Conservation (phyloP, 805 yeast genomes). For the Yamadazyma paraphyllophila region DNA sequence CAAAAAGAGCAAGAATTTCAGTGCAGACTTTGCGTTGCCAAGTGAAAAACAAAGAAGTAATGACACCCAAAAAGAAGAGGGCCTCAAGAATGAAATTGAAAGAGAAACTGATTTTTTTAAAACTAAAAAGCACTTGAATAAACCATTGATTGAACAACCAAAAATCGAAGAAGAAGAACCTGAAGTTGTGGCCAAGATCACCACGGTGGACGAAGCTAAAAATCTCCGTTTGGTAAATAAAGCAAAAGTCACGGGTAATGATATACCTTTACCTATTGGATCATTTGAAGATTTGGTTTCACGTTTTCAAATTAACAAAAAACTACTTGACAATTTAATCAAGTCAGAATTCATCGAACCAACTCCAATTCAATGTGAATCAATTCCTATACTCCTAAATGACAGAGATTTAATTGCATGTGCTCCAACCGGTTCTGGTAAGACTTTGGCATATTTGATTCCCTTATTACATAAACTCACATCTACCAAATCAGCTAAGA, state of each 20-base stretch:
- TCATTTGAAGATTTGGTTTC: conserved; percentile 77
- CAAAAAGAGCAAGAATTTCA: conserved; percentile 50
- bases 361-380: conserved; percentile 90
- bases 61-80: conserved; percentile 34
- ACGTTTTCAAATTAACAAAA: conserved; percentile 63
- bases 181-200: conserved; percentile 44
- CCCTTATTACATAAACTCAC: conserved; percentile 66
- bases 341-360: conserved; percentile 77
- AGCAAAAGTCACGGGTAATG: conserved; percentile 77
- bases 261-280: conserved; percentile 87
- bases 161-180: conserved; percentile 24
- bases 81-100: conserved; percentile 51
- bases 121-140: conserved; percentile 37
- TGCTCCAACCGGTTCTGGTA: conserved; percentile 99
- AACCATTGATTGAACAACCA: conserved; percentile 13
- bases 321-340: conserved; percentile 59
- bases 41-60: conserved; percentile 19
- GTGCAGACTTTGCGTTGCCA: conserved; percentile 42
- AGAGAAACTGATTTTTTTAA: conserved; percentile 84
- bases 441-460: conserved; percentile 83
- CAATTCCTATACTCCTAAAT: conserved; percentile 70
- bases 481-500: conserved; percentile 16
- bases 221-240: conserved; percentile 57
- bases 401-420: conserved; percentile 83
- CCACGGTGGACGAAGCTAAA: conserved; percentile 57